phyloP scores from a whole-genome alignment of 257 asterid genomes.

The Oldenlandia corymbosa region DNA sequence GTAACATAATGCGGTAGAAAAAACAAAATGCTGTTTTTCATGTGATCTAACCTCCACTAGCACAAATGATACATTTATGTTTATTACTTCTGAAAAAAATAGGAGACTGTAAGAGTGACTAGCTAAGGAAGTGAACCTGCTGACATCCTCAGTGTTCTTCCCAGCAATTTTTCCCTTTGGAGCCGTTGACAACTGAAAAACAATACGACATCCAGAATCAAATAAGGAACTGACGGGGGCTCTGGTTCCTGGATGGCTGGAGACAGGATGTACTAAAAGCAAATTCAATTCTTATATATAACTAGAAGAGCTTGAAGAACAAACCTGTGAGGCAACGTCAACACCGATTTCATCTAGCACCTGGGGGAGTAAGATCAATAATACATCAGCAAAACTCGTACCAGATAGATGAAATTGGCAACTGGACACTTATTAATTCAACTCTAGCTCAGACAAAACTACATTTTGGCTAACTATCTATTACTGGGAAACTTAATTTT shows the following conservation, averaged over 20 bases:
- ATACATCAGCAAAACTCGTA: constrained; percentile 11
- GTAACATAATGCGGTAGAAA: not conserved
- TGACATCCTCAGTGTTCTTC: constrained; percentile 51
- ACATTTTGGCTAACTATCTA: not conserved
- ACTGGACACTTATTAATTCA: not conserved
- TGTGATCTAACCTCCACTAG: not conserved
- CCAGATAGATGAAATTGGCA: no score
- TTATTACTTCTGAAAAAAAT: not conserved
- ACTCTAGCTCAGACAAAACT: not conserved
- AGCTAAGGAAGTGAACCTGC: constrained; percentile 44
- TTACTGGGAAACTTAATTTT: not conserved
- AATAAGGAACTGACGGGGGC: not conserved
- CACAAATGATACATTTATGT: not conserved
- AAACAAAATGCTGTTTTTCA: no score
- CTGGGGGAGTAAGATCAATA: constrained; percentile 32
- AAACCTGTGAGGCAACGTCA: constrained; percentile 91
- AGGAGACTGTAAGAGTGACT: not conserved
- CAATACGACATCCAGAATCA: constrained; percentile 9
- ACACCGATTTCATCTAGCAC: constrained; percentile 95
- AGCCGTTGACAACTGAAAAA: constrained; percentile 71
- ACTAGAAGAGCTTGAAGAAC: constrained; percentile 9
- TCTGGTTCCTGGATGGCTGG: not conserved
- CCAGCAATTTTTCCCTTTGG: constrained; percentile 86
- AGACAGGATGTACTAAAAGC: not conserved
- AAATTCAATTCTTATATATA: constrained; percentile 3